Evolutionary conservation across 1,284 basidiomycete species (phyloP).

Genomic region (Sporisorium exsertum): DNA sequence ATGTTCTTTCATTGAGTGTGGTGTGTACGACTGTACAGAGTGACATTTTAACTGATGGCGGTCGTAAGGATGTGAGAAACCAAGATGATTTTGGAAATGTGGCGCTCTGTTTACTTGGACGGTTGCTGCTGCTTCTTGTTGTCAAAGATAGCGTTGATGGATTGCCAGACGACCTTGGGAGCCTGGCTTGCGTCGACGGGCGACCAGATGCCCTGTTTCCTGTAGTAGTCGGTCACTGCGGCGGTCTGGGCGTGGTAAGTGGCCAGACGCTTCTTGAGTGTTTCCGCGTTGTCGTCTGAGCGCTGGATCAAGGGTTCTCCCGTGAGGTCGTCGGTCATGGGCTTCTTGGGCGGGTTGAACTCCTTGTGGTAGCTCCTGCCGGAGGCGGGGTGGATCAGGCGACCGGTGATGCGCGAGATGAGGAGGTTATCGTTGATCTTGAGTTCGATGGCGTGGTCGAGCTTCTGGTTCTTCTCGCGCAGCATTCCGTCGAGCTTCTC

Average conservation of each 20-base stretch:
- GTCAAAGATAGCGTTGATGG: conserved; percentile 73
- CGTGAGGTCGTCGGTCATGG: conserved; percentile 90
- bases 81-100: no score
- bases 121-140: conserved; percentile 28
- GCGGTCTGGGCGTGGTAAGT: conserved; percentile 93
- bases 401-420: conserved; percentile 96
- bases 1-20: neutral
- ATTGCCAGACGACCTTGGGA: conserved; percentile 90
- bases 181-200: conserved; percentile 93
- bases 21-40: neutral
- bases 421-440: conserved; percentile 93
- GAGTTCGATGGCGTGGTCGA: conserved; percentile 92
- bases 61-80: no score
- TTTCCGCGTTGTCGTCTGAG: conserved; percentile 76
- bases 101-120: conserved; percentile 25
- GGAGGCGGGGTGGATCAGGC: conserved; percentile 88
- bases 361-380: conserved; percentile 94
- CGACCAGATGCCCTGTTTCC: conserved; percentile 76
- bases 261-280: conserved; percentile 85
- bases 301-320: conserved; percentile 85
- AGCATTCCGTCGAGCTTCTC: conserved; percentile 97
- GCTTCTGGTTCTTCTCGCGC: conserved; percentile 78
- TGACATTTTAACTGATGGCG: no score
- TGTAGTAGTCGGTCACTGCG: conserved; percentile 97
- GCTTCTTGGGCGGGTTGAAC: conserved; percentile 95